Conservation (phyloP, 768 basidiomycete genomes). For the Psilocybe sp. region DNA sequence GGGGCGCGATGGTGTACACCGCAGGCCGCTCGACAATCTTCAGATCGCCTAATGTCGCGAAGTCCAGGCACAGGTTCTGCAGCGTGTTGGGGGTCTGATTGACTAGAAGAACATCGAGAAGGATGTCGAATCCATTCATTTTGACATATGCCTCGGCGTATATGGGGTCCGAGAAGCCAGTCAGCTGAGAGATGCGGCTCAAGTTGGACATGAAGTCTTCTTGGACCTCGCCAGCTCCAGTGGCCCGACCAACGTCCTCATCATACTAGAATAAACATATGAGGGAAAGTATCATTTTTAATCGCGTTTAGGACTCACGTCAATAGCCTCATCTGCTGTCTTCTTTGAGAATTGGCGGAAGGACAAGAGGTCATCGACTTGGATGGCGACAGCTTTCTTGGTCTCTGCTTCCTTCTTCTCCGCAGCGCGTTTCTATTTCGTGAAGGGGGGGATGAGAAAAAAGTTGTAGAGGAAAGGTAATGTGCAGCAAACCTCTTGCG, state of each 20-base stretch:
- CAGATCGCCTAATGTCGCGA: conserved; percentile 94
- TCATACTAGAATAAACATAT: conserved; percentile 60
- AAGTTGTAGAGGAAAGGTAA: neutral
- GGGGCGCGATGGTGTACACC: conserved; percentile 90
- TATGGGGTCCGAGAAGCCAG: conserved; percentile 97
- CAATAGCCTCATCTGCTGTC: conserved; percentile 72
- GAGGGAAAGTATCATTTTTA: conserved; percentile 2
- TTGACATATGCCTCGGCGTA: conserved; percentile 98
- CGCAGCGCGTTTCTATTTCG: conserved; percentile 72
- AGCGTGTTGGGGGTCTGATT: conserved; percentile 94
- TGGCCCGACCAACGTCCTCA: conserved; percentile 85
- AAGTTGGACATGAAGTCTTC: conserved; percentile 96
- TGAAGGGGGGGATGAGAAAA: neutral
- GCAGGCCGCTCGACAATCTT: conserved; percentile 96
- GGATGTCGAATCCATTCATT: conserved; percentile 96
- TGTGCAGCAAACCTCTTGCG: conserved; percentile 72
- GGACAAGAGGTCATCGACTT: conserved; percentile 88
- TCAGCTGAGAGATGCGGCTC: conserved; percentile 89
- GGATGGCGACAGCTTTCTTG: conserved; percentile 63
- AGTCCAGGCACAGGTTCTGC: conserved; percentile 95
- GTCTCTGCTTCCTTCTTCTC: conserved; percentile 88
- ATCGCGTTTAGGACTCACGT: conserved; percentile 40
- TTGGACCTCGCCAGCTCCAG: conserved; percentile 75
- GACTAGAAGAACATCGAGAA: conserved; percentile 92
- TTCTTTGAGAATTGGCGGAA: conserved; percentile 98